These are phyloP conservation scores for Ophiobolus disseminans DNA, from an alignment of 2,329 filamentous ascomycete genomes.

Conservation along the genomic window DNA sequence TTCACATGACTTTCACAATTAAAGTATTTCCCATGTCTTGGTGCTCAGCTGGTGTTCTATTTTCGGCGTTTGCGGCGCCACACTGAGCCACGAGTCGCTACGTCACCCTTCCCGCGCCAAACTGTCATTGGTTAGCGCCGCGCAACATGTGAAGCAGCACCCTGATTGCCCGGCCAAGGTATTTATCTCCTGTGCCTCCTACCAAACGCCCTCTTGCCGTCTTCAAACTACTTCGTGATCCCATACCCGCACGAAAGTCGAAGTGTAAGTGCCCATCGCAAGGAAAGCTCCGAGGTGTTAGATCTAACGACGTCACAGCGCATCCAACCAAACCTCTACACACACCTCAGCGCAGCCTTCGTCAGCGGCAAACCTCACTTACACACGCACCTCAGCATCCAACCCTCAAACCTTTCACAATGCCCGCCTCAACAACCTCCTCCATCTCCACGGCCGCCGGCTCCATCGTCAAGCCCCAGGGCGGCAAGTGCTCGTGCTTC, in stretches of 20 bases:
- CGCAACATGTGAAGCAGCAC: conserved; percentile 27
- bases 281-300: too few species aligned
- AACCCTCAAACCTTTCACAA: conserved; percentile 15
- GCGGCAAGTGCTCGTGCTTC: conserved; percentile 38
- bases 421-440: conserved; percentile 42
- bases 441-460: conserved; percentile 40
- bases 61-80: not conserved
- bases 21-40: not conserved
- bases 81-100: conserved; percentile 30
- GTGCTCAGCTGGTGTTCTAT: not conserved
- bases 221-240: too few species aligned
- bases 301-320: conserved; percentile 16
- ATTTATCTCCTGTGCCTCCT: not conserved
- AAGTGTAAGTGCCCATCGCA: not conserved
- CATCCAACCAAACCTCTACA: not conserved
- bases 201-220: not conserved
- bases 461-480: conserved; percentile 46
- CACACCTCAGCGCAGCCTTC: not conserved
- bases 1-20: not conserved
- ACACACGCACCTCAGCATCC: not conserved
- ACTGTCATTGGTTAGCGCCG: conserved; percentile 19
- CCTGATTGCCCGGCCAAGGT: conserved; percentile 9
- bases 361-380: not conserved
- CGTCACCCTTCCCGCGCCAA: conserved; percentile 30
- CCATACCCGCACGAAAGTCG: not conserved